Base-by-base conservation (phyloP, 208 protist species). In the Leishmania braziliensis region DNA sequence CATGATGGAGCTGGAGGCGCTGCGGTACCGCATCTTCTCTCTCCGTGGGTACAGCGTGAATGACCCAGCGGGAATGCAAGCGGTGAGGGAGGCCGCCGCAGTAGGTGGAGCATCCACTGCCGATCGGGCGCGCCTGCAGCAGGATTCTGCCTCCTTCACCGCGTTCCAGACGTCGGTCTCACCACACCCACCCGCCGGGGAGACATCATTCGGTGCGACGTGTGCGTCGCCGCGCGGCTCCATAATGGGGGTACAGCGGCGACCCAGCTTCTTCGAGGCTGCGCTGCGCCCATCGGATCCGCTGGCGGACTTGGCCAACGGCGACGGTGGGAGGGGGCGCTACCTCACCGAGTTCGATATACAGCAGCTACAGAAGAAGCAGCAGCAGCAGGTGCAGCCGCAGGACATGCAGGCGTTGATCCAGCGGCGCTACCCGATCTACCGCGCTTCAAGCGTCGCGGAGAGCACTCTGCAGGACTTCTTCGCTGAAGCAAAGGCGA, bases 1-100 rank as follows among this genome's bases (percentile, higher is more conserved):
- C 69, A 89, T 91, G 75, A 88, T 91, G 82, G 92, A 97, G 78
- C 83, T 97, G 16, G 92, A 95, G 84, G 81, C 81, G 60, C 81
- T 95, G 81, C 93, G 93, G 39, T 97, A 97, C 80, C 87, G 87
- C 62, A 90, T 97, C 43, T 97, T 95, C 63, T 87, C 86, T 16
- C 84, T 97, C 26, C 81, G 90, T 43, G 91, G 89, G n/a, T 91
- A 91, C 88, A 88, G 74, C 79, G 81, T 79, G 39, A 66, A 75
- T 69, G 87, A 89, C 62, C 86, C 88, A 26, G 79, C 78, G 1
- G 90, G 88, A 6, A 82, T 92, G 73, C 83, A 87, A 5, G 73
- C 68, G 29, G 51, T 79, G 73, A 86, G 54, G 16, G 53, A 62
- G 51, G 70, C 62, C 23, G 81, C 60, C 16, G 78, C 71, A 16